A percentile compares a stretch with the other conserved stretches of the same genome.
These are phyloP conservation scores for Cordyceps pruinosa DNA, from an alignment of 2,329 filamentous ascomycete species.

Conservation along the genomic window DNA sequence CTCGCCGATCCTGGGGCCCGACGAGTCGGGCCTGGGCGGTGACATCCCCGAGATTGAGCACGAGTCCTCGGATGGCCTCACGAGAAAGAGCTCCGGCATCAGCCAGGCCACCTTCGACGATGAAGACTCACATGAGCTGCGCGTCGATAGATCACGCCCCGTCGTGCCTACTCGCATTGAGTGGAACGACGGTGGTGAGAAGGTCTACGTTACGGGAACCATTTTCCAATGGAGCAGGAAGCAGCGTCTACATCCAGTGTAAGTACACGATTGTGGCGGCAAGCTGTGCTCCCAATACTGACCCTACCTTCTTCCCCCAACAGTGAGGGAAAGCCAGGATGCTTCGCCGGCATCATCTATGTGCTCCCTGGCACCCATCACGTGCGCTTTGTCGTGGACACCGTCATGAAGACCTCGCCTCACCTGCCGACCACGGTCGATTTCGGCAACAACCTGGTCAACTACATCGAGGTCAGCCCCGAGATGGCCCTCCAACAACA, in stretches of 20 bases:
- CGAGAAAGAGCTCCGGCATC: constrained; percentile 50
- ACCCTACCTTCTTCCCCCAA: constrained; percentile 4
- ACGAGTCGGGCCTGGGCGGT: constrained; percentile 52
- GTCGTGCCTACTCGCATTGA: constrained; percentile 80
- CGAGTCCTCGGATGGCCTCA: constrained; percentile 42
- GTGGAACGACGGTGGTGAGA: constrained; percentile 78
- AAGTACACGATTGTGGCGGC: constrained; percentile 36
- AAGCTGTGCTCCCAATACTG: constrained; percentile 15
- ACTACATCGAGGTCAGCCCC: constrained; percentile 90
- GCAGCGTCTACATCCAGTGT: constrained; percentile 80
- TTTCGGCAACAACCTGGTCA: constrained; percentile 95
- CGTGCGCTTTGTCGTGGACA: constrained; percentile 91
- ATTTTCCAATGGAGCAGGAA: constrained; percentile 98
- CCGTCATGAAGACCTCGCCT: constrained; percentile 82
- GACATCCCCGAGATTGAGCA: constrained; percentile 48
- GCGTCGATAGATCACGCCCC: constrained; percentile 65
- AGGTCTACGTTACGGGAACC: constrained; percentile 93
- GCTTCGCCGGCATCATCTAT: constrained; percentile 70
- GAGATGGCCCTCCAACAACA: constrained; percentile 52
- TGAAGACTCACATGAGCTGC: constrained; percentile 68
- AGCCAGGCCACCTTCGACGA: constrained; percentile 66
- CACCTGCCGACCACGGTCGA: constrained; percentile 91
- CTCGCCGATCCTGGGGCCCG: constrained; percentile 75
- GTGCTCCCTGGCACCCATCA: constrained; percentile 93
- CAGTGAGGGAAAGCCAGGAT: constrained; percentile 51